A percentile compares a stretch with the other conserved stretches of the same genome.
phyloP scores from a whole-genome alignment of 1,284 basidiomycete species.

The Austroboletus niveus region DNA sequence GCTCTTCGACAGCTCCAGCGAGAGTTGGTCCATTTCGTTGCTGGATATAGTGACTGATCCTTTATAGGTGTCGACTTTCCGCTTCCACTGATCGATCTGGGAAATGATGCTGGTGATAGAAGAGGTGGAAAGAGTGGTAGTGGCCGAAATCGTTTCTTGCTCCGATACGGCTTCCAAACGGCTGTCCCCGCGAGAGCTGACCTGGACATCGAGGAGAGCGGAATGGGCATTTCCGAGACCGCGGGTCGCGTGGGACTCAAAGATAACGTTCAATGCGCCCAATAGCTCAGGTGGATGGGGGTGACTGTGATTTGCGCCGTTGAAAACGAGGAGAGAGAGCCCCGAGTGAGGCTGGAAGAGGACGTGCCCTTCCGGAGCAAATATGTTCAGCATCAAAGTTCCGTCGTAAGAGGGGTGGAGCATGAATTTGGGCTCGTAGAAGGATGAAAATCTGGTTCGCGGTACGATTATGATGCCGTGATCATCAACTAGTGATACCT shows the following conservation, averaged over 20 bases:
- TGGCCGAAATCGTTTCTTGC: background rate
- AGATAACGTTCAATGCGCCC: constrained; percentile 13
- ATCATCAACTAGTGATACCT: constrained; percentile 11
- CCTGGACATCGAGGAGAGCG: constrained; percentile 3
- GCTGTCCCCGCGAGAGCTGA: background rate
- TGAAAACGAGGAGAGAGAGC: constrained; percentile 6
- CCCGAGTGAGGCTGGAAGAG: constrained; percentile 9
- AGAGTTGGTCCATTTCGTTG: constrained; percentile 13
- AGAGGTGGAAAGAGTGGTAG: background rate
- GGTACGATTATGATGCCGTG: constrained; percentile 1
- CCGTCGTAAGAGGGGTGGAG: constrained; percentile 4
- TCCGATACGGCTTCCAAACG: background rate
- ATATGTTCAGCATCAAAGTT: constrained; percentile 8
- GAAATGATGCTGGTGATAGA: constrained; percentile 4
- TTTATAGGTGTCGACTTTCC: background rate
- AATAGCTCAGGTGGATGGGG: background rate
- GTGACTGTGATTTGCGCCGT: background rate
- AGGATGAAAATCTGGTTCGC: background rate
- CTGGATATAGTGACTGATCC: constrained; percentile 3
- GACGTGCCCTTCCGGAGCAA: background rate
- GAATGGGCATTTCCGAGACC: background rate
- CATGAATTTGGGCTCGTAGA: background rate
- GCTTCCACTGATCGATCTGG: constrained; percentile 8
- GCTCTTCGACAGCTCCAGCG: background rate
- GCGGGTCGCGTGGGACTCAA: constrained; percentile 9